Evolutionary conservation across 257 asterid genomes (phyloP), one percentile per base, ranked within the genome.

Genomic region (Solanum pinnatisectum): DNA sequence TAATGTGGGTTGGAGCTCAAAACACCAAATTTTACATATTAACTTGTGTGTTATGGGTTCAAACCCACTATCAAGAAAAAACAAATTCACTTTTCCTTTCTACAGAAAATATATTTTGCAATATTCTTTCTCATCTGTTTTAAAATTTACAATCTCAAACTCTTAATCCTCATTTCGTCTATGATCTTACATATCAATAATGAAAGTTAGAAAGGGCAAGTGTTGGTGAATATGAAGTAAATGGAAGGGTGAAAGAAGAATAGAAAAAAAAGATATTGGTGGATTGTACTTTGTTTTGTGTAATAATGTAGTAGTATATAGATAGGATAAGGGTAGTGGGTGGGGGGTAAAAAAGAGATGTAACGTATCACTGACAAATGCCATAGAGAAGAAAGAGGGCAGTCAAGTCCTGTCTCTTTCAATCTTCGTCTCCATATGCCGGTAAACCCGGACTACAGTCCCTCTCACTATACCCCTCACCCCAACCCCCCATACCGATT

Each of bases 391-490:
- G 88, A 77, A 22, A 77, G 87, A 86, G 83, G 52, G 90, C 90
- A 92, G 95, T 88, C 86, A 91, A 88, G 98, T 95, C 93, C 59
- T 40, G 98, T 96, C 97, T 14, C 88, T 86, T 89, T 95, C 99
- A 88, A 20, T 39, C 85, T 91, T 95, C 96, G 98, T 92, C 95
- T 92, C 95, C 93, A 92, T 93, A 88, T 93, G 93, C 97, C 99
- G 98, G 87, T 90, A 94, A 96, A 92, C 92, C 95, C 99, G 98
- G 97, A 93, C 97, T 93, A 92, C 91, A 96, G 98, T 91, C 98
- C 91, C 94, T 90, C 90, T 90, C 40, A 35, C 49, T 85, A 60
- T 20, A 83, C 18, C 84, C 32, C 65, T 9, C 15, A 32, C 4
- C 63, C 46, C 9, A 2, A 3, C 84, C n/a, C 3, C 27, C 18